phyloP scores from a whole-genome alignment of 306 rosid genomes.

The Quercus cerris region DNA sequence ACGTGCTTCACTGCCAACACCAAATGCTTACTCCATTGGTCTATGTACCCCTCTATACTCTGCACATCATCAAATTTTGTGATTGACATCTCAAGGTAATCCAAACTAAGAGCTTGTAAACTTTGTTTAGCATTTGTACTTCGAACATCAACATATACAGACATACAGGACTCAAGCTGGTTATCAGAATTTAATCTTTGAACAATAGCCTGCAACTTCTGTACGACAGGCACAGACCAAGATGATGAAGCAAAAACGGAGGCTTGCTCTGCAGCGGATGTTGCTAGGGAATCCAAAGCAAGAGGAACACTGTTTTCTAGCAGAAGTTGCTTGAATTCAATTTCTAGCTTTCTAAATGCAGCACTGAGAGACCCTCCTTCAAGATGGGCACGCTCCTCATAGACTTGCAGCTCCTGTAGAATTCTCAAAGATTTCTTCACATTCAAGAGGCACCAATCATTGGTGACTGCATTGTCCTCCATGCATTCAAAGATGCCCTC shows the following conservation, averaged over 20 bases:
- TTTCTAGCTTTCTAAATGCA: slow-evolving; percentile 66
- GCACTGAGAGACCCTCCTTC: slow-evolving; percentile 68
- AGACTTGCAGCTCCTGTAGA: slow-evolving; percentile 47
- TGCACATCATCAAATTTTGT: slow-evolving; percentile 31
- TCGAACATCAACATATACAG: slow-evolving; percentile 56
- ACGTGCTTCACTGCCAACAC: slow-evolving; percentile 52
- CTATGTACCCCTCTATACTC: slow-evolving; percentile 39
- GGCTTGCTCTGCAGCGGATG: slow-evolving; percentile 21
- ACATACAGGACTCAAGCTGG: slow-evolving; percentile 47
- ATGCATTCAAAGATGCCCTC: slow-evolving; percentile 41
- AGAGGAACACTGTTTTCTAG: slow-evolving; percentile 35
- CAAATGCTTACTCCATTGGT: slow-evolving; percentile 67
- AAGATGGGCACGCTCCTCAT: slow-evolving; percentile 29
- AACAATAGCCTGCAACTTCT: slow-evolving; percentile 46
- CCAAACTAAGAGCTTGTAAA: slow-evolving; percentile 60
- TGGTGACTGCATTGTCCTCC: slow-evolving; percentile 32
- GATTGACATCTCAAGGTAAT: slow-evolving; percentile 51
- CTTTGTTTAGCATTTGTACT: slow-evolving; percentile 46
- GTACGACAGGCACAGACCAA: slow-evolving; percentile 34
- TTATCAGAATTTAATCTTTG: slow-evolving; percentile 50
- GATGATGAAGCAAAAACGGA: slow-evolving; percentile 12
- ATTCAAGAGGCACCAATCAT: slow-evolving; percentile 36
- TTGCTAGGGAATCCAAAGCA: slow-evolving; percentile 34
- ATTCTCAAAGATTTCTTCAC: slow-evolving; percentile 47
- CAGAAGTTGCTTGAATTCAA: slow-evolving; percentile 53